Evolutionary conservation across 352 stramenopile genomes (phyloP), one percentile per base, ranked within the genome.

Genomic region (Phytophthora syringae): DNA sequence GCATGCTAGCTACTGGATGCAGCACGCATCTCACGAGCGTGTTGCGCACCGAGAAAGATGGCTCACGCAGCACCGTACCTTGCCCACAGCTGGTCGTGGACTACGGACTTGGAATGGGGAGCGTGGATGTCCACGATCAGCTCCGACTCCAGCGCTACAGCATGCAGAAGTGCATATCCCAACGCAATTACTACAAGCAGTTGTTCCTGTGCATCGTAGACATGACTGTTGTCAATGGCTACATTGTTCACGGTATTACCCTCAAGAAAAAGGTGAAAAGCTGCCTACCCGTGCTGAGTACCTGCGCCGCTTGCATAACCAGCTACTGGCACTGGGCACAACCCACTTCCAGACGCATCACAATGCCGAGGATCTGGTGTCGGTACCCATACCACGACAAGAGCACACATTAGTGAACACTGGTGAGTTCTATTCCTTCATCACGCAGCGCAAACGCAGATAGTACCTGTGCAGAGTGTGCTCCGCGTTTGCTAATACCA

Each of bases 101-200:
- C 15, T 58, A 65, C 48, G 36, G n/a, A 1, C 15, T 34, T 9
- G 49, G 50, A 15, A 67, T 67, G 59, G 59, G 50, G 13, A 49
- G 58, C 2, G 49, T 43, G 1, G 58, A 60, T 24, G 27, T 49
- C 18, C 64, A 72, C 47, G 64, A 64, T 15, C 57, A 67, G 6
- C 22, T 68, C 13, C 34, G 52, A 0, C 47, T 71, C 0, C 50
- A 71, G 12, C 21, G 53, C 0, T 71, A 75, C 42, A 62, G 37
- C 13, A 67, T 68, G 4, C 67, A 75, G 18, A 64, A 60, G n/a
- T 53, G 21, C 34, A 34, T 40, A 9, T 9, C 50, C 0, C 37
- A 72, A 2, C 37, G 30, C 5, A 68, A 70, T 42, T 72, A 76
- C 57, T 66, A 69, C 67, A 72, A 69, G 15, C 54, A 51, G 11